A percentile compares a stretch with the other conserved stretches of the same genome.
Evolutionary conservation across 306 rosid species (phyloP).

Genomic region (Corylus avellana): DNA sequence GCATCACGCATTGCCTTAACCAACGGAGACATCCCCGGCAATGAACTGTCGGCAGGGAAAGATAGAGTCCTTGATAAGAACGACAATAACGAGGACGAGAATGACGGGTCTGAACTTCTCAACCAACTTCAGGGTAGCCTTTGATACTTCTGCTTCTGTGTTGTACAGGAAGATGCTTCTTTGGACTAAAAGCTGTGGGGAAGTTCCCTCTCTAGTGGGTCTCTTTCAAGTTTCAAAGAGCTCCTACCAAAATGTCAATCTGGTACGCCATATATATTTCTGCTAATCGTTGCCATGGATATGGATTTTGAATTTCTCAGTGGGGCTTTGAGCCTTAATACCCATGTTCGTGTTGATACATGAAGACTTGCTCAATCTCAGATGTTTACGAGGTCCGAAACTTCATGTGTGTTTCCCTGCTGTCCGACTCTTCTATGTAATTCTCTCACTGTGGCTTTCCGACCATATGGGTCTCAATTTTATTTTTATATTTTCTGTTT

Average conservation of each 20-base stretch:
- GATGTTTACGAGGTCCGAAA: not conserved
- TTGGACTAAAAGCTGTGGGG: not conserved
- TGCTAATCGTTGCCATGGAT: not conserved
- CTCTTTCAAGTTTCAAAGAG: conserved; percentile 13
- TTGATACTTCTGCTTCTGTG: conserved; percentile 27
- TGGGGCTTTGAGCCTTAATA: not conserved
- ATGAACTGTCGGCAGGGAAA: conserved; percentile 25
- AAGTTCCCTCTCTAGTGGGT: conserved; percentile 11
- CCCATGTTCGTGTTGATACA: not conserved
- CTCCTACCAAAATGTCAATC: not conserved
- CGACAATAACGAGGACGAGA: conserved; percentile 28
- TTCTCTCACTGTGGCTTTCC: not conserved
- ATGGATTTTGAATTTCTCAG: not conserved
- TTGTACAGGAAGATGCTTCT: not conserved
- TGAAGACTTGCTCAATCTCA: not conserved
- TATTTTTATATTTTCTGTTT: not conserved
- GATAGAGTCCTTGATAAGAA: conserved; percentile 26
- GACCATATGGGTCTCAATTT: not conserved
- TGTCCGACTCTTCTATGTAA: not conserved
- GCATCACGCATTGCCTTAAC: conserved; percentile 58
- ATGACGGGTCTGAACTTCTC: conserved; percentile 59
- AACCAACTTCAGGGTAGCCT: conserved; percentile 46
- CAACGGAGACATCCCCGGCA: conserved; percentile 20
- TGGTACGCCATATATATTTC: not conserved
- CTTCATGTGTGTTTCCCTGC: not conserved